These are phyloP conservation scores for Polygonum aviculare DNA, from an alignment of 148 eudicot genomes.

Conservation along the genomic window DNA sequence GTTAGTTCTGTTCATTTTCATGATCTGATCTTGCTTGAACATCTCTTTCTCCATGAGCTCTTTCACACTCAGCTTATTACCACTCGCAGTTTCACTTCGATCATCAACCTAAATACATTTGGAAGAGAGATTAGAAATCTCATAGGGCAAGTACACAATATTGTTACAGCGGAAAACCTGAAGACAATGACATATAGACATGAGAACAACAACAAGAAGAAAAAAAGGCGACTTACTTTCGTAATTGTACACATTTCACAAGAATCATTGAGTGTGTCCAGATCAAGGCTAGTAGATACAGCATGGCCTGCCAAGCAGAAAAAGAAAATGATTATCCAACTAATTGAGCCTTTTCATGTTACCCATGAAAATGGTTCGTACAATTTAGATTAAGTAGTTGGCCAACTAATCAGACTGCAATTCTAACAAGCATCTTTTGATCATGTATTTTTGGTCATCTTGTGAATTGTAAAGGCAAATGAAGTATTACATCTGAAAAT, in stretches of 20 bases:
- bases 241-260: neutral
- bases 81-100: neutral
- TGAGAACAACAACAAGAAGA: neutral
- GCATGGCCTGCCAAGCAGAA: neutral
- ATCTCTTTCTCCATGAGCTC: slow-evolving; percentile 90
- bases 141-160: neutral
- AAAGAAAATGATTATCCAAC: neutral
- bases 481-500: neutral
- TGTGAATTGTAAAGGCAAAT: neutral
- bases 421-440: too few species aligned
- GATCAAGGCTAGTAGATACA: neutral
- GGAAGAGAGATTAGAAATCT: neutral
- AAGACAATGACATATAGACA: neutral
- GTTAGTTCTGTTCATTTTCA: slow-evolving; percentile 4
- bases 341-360: too few species aligned
- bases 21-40: slow-evolving; percentile 25
- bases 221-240: neutral
- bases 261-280: neutral
- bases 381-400: too few species aligned
- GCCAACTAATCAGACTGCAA: too few species aligned
- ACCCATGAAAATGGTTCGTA: too few species aligned
- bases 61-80: slow-evolving; percentile 51
- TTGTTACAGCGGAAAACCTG: neutral
- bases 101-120: slow-evolving; percentile 16
- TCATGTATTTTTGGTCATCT: too few species aligned